Percentiles rank a stretch among this genome's conserved stretches.
These are phyloP conservation scores for Kwoniella pini DNA, from an alignment of 768 basidiomycete genomes.

Conservation along the genomic window DNA sequence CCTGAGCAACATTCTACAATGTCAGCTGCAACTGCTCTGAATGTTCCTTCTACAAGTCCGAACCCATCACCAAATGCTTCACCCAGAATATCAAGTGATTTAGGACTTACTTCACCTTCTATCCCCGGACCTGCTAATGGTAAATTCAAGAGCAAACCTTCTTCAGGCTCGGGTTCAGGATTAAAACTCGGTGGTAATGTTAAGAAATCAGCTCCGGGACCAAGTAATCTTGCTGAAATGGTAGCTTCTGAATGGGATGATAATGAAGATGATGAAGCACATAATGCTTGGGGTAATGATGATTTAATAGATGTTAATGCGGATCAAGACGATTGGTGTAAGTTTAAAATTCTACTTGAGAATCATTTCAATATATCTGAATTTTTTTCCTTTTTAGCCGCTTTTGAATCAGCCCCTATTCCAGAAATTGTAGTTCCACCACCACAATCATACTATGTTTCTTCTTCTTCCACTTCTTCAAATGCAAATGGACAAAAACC, in stretches of 20 bases:
- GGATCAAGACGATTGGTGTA: slow-evolving; percentile 93
- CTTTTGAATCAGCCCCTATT: slow-evolving; percentile 66
- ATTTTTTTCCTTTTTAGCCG: slow-evolving; percentile 58
- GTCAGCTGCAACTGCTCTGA: slow-evolving; percentile 49
- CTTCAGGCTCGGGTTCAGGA: slow-evolving; percentile 1
- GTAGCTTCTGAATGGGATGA: slow-evolving; percentile 50
- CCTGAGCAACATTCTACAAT: slow-evolving; percentile 74
- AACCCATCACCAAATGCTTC: slow-evolving; percentile 10
- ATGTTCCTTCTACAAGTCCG: slow-evolving; percentile 30
- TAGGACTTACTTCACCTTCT: not conserved
- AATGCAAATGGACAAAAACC: slow-evolving; percentile 16
- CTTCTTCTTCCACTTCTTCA: slow-evolving; percentile 8
- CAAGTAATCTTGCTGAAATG: slow-evolving; percentile 60
- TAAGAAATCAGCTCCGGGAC: slow-evolving; percentile 8
- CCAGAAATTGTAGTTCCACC: slow-evolving; percentile 43
- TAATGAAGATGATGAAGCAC: slow-evolving; percentile 56
- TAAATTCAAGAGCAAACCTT: not conserved
- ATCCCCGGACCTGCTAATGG: not conserved
- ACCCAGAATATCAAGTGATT: slow-evolving; percentile 18
- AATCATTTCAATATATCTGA: not conserved
- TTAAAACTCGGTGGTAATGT: slow-evolving; percentile 18
- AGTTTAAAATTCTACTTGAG: slow-evolving; percentile 41
- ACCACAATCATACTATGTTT: slow-evolving; percentile 43
- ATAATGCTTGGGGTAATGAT: slow-evolving; percentile 67
- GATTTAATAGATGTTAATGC: slow-evolving; percentile 93